Evolutionary conservation across 192 early-diverging fungal genomes (phyloP).

Genomic region (Nowakowskiella sp.): DNA sequence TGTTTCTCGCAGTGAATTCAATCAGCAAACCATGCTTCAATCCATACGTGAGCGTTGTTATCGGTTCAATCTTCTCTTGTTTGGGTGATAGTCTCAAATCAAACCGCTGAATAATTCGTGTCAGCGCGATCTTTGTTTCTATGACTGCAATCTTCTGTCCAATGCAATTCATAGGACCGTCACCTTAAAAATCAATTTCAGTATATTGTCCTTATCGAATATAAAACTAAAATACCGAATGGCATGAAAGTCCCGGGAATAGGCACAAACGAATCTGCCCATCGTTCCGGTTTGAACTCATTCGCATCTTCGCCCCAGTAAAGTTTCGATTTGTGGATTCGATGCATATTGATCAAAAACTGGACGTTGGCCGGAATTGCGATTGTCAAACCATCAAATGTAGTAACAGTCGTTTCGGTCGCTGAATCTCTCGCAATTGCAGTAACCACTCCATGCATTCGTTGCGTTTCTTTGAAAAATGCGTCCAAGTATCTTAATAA

Average conservation of each 20-base stretch:
- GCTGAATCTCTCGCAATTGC: slow-evolving; percentile 5
- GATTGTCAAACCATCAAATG: slow-evolving; percentile 24
- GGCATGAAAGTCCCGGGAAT: slow-evolving; percentile 31
- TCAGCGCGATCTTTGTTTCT: slow-evolving; percentile 23
- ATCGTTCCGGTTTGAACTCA: too few species aligned
- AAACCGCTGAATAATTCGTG: slow-evolving; percentile 5
- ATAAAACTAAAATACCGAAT: too few species aligned
- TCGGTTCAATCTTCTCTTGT: too few species aligned
- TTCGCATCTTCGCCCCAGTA: too few species aligned
- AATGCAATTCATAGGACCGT: too few species aligned
- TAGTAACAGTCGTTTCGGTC: too few species aligned
- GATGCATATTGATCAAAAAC: slow-evolving; percentile 18
- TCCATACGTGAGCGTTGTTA: slow-evolving; percentile 8
- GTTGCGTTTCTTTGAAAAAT: slow-evolving; percentile 31
- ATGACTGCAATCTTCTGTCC: slow-evolving; percentile 43
- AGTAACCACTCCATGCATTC: slow-evolving; percentile 25
- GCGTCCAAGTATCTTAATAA: slow-evolving; percentile 31
- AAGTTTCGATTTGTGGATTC: slow-evolving; percentile 17
- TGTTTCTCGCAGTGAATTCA: too few species aligned
- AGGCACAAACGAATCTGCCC: slow-evolving; percentile 4
- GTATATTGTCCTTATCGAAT: too few species aligned
- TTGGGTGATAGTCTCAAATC: slow-evolving; percentile 1
- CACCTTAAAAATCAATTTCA: too few species aligned
- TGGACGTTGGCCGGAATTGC: slow-evolving; percentile 17
- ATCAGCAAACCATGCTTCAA: slow-evolving; percentile 22